Percentiles rank a stretch among this genome's conserved stretches.
Conservation (phyloP, 139 green algal genomes). For the Ostreobium quekettii region DNA sequence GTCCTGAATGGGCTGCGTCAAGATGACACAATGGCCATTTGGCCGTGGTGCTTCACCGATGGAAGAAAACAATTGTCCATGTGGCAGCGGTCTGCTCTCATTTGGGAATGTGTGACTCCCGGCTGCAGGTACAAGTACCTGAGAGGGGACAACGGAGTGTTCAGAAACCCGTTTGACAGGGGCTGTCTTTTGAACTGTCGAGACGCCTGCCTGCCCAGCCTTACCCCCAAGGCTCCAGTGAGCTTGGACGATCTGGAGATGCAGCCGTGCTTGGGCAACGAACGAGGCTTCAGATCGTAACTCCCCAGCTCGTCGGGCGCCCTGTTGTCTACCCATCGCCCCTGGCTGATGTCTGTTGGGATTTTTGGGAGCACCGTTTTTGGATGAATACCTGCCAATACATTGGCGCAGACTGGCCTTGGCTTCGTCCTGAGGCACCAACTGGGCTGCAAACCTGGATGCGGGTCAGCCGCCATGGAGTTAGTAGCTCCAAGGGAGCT, state of each 20-base stretch:
- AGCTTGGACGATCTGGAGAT: conserved; percentile 16
- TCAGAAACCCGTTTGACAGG: conserved; percentile 80
- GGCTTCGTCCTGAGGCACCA: too few relatives aligned
- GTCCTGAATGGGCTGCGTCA: neutral
- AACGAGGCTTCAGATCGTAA: neutral
- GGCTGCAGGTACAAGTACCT: conserved; percentile 78
- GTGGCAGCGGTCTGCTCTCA: neutral
- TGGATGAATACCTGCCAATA: too few relatives aligned
- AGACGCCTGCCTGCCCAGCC: conserved; percentile 34
- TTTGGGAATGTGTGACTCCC: too few relatives aligned
- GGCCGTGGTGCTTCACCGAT: neutral
- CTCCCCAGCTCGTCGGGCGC: neutral
- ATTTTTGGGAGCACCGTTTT: too few relatives aligned
- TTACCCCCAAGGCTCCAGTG: conserved; percentile 29
- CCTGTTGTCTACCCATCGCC: too few relatives aligned
- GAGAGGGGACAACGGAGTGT: conserved; percentile 50
- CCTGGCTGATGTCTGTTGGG: too few relatives aligned
- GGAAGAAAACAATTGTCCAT: neutral
- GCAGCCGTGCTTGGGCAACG: neutral
- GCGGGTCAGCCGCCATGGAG: too few relatives aligned
- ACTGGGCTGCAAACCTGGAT: too few relatives aligned
- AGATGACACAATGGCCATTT: neutral
- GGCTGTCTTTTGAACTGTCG: conserved; percentile 50
- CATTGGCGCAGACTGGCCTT: too few relatives aligned
- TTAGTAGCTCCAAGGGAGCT: too few relatives aligned